These are phyloP conservation scores for Aspergillus eucalypticola DNA, from an alignment of 2,329 filamentous ascomycete genomes.

Conservation along the genomic window DNA sequence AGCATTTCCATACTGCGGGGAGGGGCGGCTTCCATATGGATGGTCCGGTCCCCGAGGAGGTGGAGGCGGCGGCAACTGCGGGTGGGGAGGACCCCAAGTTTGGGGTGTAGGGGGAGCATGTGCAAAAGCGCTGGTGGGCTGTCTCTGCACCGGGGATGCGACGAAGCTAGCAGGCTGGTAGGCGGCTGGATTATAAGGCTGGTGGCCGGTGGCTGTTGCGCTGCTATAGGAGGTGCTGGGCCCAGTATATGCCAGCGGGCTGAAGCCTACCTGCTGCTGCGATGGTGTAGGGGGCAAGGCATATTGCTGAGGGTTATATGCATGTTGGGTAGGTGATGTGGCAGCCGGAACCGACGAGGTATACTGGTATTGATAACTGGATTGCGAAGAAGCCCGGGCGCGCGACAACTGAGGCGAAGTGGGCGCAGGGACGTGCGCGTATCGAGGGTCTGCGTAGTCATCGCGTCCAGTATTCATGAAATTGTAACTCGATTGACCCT, in stretches of 20 bases:
- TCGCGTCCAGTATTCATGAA: constrained; percentile 27
- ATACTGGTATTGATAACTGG: constrained; percentile 52
- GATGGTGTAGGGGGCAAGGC: constrained; percentile 49
- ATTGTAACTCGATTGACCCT: constrained; percentile 34
- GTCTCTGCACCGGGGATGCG: constrained; percentile 37
- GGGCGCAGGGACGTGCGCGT: constrained; percentile 37
- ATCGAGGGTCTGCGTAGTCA: constrained; percentile 36
- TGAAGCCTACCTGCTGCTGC: constrained; percentile 61
- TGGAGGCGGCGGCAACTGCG: constrained; percentile 32
- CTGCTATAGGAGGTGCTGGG: constrained; percentile 29
- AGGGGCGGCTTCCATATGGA: constrained; percentile 39
- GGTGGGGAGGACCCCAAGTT: constrained; percentile 34
- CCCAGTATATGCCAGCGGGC: constrained; percentile 63
- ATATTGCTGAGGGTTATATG: constrained; percentile 67
- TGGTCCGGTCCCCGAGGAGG: constrained; percentile 42
- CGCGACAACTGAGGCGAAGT: constrained; percentile 37
- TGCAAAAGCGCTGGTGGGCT: constrained; percentile 31
- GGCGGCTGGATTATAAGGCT: constrained; percentile 53
- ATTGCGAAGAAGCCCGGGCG: constrained; percentile 47
- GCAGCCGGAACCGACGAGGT: constrained; percentile 35
- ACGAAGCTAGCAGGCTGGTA: constrained; percentile 44
- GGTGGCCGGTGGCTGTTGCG: constrained; percentile 28
- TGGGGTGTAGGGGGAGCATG: constrained; percentile 34
- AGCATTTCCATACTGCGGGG: constrained; percentile 26
- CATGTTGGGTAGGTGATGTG: constrained; percentile 48